Evolutionary conservation across 768 basidiomycete species (phyloP), one percentile per base, ranked within the genome.

Genomic region (Xerocomellus dryophilus): DNA sequence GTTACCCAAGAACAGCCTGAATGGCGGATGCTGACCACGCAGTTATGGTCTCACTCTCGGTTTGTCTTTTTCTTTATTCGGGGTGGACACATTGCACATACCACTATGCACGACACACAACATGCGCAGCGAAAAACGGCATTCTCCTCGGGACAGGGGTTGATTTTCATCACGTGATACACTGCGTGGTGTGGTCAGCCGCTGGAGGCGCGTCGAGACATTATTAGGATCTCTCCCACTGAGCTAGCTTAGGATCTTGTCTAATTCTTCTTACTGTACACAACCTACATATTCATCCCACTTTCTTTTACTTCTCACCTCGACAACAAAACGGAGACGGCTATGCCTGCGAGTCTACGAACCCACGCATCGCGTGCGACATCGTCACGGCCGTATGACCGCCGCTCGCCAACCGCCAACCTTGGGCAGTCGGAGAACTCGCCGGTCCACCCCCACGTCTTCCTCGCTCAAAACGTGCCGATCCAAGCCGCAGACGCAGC

Each of bases 1-100:
- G 12, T 80, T 80, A 71, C 86, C 86, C 10, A 85, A 82, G 71
- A 88, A 84, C 67, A 76, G 70, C 23, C 35, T 70, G 43, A 65
- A 61, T 15, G 69, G 69, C 21, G 65, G 60, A 46, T 70, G 69
- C 43, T 70, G 46, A 70, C 32, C 38, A 34, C 11, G 45, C 34
- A 21, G 23, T 38, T 31, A 62, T 20, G 58, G 40, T 46, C 56
- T 40, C 41, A 32, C 35, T 40, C 29, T 54, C 15, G 47, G 45
- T 51, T 46, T 49, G 25, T 46, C 42, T 38, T 23, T 47, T 43
- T 32, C 20, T n/a, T 34, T 40, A 2, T 12, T 11, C 25, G 25
- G 34, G 40, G n/a, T 21, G 18, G 47, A 45, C 27, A 46, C 20
- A 18, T 14, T 35, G 6, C 18, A 27, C 27, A 25, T 25, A 25